Evolutionary conservation across 1,284 basidiomycete species (phyloP).

Genomic region (Athelia psychrophila): DNA sequence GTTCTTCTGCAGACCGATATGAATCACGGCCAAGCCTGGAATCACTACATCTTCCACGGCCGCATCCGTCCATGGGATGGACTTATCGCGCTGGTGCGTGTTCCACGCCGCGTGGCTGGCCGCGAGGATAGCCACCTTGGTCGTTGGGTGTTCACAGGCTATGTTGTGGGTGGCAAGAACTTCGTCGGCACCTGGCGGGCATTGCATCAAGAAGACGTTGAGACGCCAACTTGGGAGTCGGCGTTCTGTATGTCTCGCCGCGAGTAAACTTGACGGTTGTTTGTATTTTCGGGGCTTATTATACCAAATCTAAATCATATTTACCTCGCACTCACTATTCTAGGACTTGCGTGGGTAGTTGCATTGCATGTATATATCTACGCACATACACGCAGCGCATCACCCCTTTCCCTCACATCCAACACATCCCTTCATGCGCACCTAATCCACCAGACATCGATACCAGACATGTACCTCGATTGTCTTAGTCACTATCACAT

Average conservation of each 20-base stretch:
- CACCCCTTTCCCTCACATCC: too few relatives aligned
- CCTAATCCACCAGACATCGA: too few relatives aligned
- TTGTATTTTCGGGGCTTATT: too few relatives aligned
- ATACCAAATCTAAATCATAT: too few relatives aligned
- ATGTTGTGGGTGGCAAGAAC: conserved; percentile 58
- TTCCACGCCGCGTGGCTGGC: conserved; percentile 22
- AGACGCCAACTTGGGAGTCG: conserved; percentile 50
- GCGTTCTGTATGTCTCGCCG: conserved; percentile 53
- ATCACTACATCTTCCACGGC: conserved; percentile 57
- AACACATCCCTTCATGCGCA: too few relatives aligned
- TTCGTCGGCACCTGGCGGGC: conserved; percentile 71
- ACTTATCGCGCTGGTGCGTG: conserved; percentile 57
- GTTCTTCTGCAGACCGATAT: conserved; percentile 43
- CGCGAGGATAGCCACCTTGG: not conserved
- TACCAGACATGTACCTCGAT: too few relatives aligned
- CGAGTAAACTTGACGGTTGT: conserved; percentile 12
- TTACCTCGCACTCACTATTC: too few relatives aligned
- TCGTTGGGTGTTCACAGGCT: conserved; percentile 61
- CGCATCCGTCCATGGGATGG: conserved; percentile 69
- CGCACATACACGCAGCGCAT: too few relatives aligned
- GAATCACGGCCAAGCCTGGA: conserved; percentile 58
- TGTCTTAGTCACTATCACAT: too few relatives aligned
- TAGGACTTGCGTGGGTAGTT: too few relatives aligned
- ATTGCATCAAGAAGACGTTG: conserved; percentile 32
- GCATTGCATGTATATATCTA: too few relatives aligned